Evolutionary conservation across 306 rosid species (phyloP), one percentile per base, ranked within the genome.

Genomic region (Fagus sylvatica): DNA sequence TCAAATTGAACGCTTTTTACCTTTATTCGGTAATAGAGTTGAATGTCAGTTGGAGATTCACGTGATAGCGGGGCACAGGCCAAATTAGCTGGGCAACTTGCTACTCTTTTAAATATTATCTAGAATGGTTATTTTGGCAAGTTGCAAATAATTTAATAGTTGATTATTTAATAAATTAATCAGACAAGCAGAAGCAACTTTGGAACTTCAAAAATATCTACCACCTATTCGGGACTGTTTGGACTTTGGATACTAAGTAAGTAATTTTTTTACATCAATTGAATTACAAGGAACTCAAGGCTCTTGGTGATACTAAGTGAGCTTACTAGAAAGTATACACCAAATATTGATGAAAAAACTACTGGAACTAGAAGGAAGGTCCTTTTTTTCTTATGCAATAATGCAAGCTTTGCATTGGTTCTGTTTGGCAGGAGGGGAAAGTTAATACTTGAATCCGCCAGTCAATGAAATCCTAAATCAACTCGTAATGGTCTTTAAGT

Each of bases 141-240:
- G 66, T 74, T 74, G 34, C 69, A 42, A 59, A 28, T 41, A 2
- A 28, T 74, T 13, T 30, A 59, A 13, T 57, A 37, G 51, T 46
- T 46, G 49, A 3, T 8, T 7, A 42, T 42, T 42, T 7, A 42
- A 42, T 7, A 42, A 42, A 42, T 42, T 42, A 8, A 42, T 42
- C 2, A 8, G 48, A 6, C 48, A 42, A 42, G 48, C 9, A 10
- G 51, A 46, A 12, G 51, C 51, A 46, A 10, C 51, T 46, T 46
- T 46, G 15, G 51, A 15, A 10, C 15, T 10, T 67, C 7, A 67
- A 67, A 68, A 68, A 74, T 36, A 74, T 80, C 75, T 48, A 2
- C 51, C 4, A 46, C 51, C 13, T 46, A 46, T 46, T 46, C 11
- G 13, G 22, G 33, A 4, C 43, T 62, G 49, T 75, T 61, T 61